Conservation (phyloP, 805 yeast genomes). For the Ogataea trehaloabstinens region DNA sequence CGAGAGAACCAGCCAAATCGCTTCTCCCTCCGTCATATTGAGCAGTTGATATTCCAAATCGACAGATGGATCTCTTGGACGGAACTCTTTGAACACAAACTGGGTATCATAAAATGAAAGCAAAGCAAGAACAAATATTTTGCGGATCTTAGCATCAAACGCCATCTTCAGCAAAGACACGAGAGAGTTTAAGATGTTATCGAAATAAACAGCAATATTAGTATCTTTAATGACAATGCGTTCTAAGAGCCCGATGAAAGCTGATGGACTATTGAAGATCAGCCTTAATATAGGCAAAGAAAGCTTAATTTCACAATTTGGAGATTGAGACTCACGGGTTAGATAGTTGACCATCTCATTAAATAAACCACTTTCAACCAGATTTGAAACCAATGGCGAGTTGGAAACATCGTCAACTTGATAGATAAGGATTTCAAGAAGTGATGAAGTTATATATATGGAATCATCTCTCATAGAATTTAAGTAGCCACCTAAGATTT, state of each 20-base stretch:
- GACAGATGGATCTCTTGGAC: conserved; percentile 15
- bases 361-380: conserved; percentile 46
- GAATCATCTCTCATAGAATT: conserved; percentile 70
- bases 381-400: conserved; percentile 19
- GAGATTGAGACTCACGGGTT: conserved; percentile 42
- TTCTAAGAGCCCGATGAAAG: conserved; percentile 36
- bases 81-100: conserved; percentile 11
- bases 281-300: conserved; percentile 39
- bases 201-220: conserved; percentile 15
- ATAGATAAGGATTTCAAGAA: conserved; percentile 50
- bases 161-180: conserved; percentile 41
- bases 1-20: conserved; percentile 23
- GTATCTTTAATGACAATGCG: conserved; percentile 27
- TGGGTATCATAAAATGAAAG: conserved; percentile 26
- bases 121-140: conserved; percentile 37
- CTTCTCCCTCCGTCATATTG: conserved; percentile 21
- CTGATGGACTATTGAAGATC: conserved; percentile 33
- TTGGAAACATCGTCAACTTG: conserved; percentile 22
- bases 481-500: conserved; percentile 52
- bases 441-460: conserved; percentile 50
- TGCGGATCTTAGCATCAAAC: conserved; percentile 74
- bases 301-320: conserved; percentile 40
- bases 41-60: conserved; percentile 26
- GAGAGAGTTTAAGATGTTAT: conserved; percentile 24
- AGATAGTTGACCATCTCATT: conserved; percentile 40